Evolutionary conservation across 331 rosid species (phyloP), one percentile per base, ranked within the genome.

Genomic region (Pyrus hybrid): DNA sequence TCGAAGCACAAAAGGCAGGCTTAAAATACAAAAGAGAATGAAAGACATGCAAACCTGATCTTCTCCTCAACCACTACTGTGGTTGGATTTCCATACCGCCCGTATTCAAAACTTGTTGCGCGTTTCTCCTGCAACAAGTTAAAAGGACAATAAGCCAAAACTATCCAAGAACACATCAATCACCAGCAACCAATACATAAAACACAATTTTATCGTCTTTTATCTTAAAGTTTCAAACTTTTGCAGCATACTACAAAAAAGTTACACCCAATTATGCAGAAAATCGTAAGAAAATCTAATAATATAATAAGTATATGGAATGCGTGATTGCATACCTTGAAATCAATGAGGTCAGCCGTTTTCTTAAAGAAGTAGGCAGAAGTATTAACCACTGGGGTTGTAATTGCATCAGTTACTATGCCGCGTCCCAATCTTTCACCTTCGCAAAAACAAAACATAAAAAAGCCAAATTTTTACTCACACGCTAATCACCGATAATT

Each of bases 61-160:
- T 94, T 94, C 87, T 90, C 92, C 89, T 94, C 98, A 7, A 80
- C 72, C 81, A 94, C 98, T 47, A 87, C 91, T 0, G 97, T 94
- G 0, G 98, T 94, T 1, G 97, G 98, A 80, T 91, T 94, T 63
- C 98, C 98, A 81, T 94, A 94, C 61, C 98, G 96, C 60, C 97
- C 98, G 26, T 94, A 94, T 73, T 94, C 98, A 71, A 88, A 94
- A 83, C 98, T 94, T 3, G 37, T 76, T 1, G 72, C 63, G 35
- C 97, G 98, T 78, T 91, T 90, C 86, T 94, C 98, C 98, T 93
- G 80, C 76, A 28, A 74, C 49, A 79, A 20, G 8, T 68, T 23
- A n/a, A 28, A 49, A 21, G 62, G 28, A 32, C 1, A 67, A 49
- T 63, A 60, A 47, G 3, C 43, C 67, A 60, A 25, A 29, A 26